These are phyloP conservation scores for Eimeria nieschulzi DNA, from an alignment of 169 alveolate genomes.

Conservation along the genomic window DNA sequence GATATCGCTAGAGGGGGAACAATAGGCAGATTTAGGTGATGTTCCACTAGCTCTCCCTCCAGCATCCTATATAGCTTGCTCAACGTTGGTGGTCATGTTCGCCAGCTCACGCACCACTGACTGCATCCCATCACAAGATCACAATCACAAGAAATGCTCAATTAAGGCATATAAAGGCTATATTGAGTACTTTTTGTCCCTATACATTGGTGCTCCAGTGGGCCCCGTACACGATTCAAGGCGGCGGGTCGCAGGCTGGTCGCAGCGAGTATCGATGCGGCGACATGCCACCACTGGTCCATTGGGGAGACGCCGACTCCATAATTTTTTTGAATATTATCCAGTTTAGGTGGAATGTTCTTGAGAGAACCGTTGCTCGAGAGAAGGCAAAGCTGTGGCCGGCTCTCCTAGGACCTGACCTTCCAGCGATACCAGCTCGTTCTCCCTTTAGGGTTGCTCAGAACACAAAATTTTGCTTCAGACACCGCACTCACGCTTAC, in stretches of 20 bases:
- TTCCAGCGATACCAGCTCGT: not conserved
- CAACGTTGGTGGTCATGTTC: too few relatives aligned
- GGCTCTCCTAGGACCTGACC: constrained; percentile 42
- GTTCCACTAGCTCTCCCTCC: too few relatives aligned
- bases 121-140: not conserved
- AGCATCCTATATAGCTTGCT: too few relatives aligned
- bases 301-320: constrained; percentile 34
- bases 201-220: not conserved
- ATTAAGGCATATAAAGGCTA: not conserved
- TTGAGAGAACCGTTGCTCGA: not conserved
- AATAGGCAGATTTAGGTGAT: too few relatives aligned
- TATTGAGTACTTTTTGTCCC: not conserved
- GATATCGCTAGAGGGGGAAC: too few relatives aligned
- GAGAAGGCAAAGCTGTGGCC: constrained; percentile 59
- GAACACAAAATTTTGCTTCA: not conserved
- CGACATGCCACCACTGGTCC: constrained; percentile 69
- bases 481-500: not conserved
- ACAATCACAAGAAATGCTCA: not conserved
- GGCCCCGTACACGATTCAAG: constrained; percentile 45
- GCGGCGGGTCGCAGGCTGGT: constrained; percentile 53
- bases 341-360: not conserved
- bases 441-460: not conserved
- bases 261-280: constrained; percentile 29
- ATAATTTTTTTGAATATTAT: not conserved
- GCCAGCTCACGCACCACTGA: too few relatives aligned